A percentile compares a stretch with the other conserved stretches of the same genome.
phyloP scores from a whole-genome alignment of 2,329 filamentous ascomycete genomes.

The Clarireedia paspali region DNA sequence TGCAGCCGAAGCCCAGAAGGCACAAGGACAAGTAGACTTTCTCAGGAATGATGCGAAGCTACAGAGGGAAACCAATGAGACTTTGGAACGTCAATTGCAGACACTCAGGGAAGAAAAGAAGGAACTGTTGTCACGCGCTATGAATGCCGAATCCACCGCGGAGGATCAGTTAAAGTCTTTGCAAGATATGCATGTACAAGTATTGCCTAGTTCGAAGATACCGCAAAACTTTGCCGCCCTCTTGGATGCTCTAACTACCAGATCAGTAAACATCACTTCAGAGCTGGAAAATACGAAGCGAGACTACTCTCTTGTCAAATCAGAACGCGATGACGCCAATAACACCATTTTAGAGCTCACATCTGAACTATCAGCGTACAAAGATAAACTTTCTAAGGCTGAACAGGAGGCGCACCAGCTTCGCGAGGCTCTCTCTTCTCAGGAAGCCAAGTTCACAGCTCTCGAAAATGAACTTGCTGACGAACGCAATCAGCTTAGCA shows the following conservation, averaged over 20 bases:
- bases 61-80: constrained; percentile 52
- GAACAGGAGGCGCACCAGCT: constrained; percentile 45
- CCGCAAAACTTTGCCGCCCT: constrained; percentile 52
- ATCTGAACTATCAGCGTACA: constrained; percentile 46
- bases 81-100: constrained; percentile 50
- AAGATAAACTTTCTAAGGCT: constrained; percentile 43
- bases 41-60: constrained; percentile 52
- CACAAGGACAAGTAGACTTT: constrained; percentile 55
- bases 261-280: constrained; percentile 50
- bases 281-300: constrained; percentile 53
- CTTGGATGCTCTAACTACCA: constrained; percentile 50
- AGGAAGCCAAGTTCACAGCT: constrained; percentile 45
- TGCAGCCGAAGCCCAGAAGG: constrained; percentile 48
- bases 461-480: constrained; percentile 52
- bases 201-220: constrained; percentile 44
- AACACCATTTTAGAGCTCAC: constrained; percentile 47
- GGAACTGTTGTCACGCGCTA: constrained; percentile 42
- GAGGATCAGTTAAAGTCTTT: constrained; percentile 47
- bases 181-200: constrained; percentile 49
- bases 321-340: constrained; percentile 55
- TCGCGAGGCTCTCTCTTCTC: constrained; percentile 44
- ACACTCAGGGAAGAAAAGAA: constrained; percentile 47
- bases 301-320: constrained; percentile 49
- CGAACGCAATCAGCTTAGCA: constrained; percentile 60
- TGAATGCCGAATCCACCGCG: constrained; percentile 42